Percentiles rank a stretch among this genome's conserved stretches.
Evolutionary conservation across 495 filamentous ascomycete species (phyloP).

Genomic region (Gamarada debralockiae): DNA sequence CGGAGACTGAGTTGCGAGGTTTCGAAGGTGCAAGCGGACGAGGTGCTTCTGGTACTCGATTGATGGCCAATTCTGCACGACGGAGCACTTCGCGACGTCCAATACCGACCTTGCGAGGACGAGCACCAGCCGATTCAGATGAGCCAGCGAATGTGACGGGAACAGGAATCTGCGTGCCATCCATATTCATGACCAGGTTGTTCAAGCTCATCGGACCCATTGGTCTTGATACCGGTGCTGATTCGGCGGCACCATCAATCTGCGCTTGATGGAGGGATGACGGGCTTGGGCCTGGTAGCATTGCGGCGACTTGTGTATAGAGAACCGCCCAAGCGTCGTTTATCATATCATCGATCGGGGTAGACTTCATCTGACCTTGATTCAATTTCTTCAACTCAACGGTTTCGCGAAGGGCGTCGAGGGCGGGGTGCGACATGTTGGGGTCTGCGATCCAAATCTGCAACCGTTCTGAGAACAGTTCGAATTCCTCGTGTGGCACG

Average conservation of each 20-base stretch:
- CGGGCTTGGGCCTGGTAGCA: slow-evolving; percentile 27
- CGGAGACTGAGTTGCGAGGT: slow-evolving; percentile 22
- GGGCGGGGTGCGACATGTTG: slow-evolving; percentile 36
- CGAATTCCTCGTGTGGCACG: slow-evolving; percentile 78
- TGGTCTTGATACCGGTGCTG: slow-evolving; percentile 5
- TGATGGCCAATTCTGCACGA: slow-evolving; percentile 55
- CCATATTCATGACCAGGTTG: slow-evolving; percentile 38
- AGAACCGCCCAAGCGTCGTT: slow-evolving; percentile 82
- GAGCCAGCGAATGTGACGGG: slow-evolving; percentile 20
- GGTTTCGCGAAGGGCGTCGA: slow-evolving; percentile 78
- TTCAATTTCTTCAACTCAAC: slow-evolving; percentile 91
- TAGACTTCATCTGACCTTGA: slow-evolving; percentile 75
- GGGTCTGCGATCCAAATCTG: slow-evolving; percentile 40
- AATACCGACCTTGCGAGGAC: slow-evolving; percentile 50
- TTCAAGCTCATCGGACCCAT: slow-evolving; percentile 50
- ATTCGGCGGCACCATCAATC: slow-evolving; percentile 14
- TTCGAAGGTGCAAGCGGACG: slow-evolving; percentile 34
- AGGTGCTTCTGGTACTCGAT: slow-evolving; percentile 21
- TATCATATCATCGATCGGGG: slow-evolving; percentile 84
- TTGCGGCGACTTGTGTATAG: slow-evolving; percentile 50
- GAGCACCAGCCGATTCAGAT: slow-evolving; percentile 21
- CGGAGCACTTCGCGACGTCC: slow-evolving; percentile 60
- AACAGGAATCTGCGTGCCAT: slow-evolving; percentile 24
- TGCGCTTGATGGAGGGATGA: slow-evolving; percentile 24
- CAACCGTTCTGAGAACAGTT: slow-evolving; percentile 47